These are phyloP conservation scores for Candida pseudoviswanathii DNA, from an alignment of 1,139 yeast species.

Conservation along the genomic window DNA sequence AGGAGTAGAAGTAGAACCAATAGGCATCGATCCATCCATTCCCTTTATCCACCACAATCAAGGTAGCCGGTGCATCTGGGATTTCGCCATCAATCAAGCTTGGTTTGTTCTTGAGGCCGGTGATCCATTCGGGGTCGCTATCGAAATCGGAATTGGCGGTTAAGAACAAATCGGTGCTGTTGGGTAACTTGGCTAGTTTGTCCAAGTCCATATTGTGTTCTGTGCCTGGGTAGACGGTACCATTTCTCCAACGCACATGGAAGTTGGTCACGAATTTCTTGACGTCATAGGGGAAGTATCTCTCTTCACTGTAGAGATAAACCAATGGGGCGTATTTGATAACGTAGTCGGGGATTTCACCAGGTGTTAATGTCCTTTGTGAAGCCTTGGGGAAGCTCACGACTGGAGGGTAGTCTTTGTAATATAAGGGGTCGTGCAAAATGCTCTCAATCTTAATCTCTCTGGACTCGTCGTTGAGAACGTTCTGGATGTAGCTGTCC, in stretches of 20 bases:
- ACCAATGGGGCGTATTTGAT: constrained; percentile 77
- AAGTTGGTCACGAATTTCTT: constrained; percentile 69
- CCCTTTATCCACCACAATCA: constrained; percentile 88
- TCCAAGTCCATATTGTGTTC: constrained; percentile 37
- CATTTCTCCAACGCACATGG: constrained; percentile 49
- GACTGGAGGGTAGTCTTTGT: constrained; percentile 41
- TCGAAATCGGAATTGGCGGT: constrained; percentile 73
- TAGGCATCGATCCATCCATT: constrained; percentile 91
- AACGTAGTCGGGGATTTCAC: constrained; percentile 76
- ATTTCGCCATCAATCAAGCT: constrained; percentile 71
- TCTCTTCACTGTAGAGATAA: constrained; percentile 86
- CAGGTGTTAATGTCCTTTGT: constrained; percentile 43
- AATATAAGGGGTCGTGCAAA: constrained; percentile 24
- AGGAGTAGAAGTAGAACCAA: constrained; percentile 95
- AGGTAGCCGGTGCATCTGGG: constrained; percentile 73
- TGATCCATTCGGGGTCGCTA: constrained; percentile 81
- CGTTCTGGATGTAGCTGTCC: constrained; percentile 11
- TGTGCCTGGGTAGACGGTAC: constrained; percentile 44
- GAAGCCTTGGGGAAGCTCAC: constrained; percentile 30
- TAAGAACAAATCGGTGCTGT: constrained; percentile 42
- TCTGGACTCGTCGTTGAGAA: constrained; percentile 13
- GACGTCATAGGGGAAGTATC: constrained; percentile 82
- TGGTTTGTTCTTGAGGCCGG: constrained; percentile 72
- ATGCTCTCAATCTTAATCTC: constrained; percentile 17
- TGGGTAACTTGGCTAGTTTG: constrained; percentile 39